Base-by-base conservation (phyloP, 768 basidiomycete species). In the Cubamyces lactineus region DNA sequence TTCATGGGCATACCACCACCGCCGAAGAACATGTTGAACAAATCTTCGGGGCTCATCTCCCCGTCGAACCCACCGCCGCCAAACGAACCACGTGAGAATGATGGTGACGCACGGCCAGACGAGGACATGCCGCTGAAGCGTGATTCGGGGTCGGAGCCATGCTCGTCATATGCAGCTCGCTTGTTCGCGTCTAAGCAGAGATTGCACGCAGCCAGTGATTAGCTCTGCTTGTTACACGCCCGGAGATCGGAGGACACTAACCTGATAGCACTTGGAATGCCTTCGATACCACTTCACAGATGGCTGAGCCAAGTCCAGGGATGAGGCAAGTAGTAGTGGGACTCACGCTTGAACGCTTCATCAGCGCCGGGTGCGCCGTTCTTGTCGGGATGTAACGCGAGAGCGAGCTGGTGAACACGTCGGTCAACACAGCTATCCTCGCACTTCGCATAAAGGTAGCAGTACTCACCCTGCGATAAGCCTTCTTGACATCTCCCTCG, bases 1-100 rank as follows among this genome's bases (percentile, higher is more conserved):
- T 82, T 85, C 59, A 80, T 82, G 1, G 41, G 41, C 57, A 51
- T 51, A 2, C 82, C 81, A 19, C 81, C 85, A 23, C 90, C 90
- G 17, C 94, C 94, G 73, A 98, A 98, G 84, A 98, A 97, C 91
- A 96, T 95, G 72, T 98, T 96, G 79, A 98, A 98, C 58, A 98
- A 72, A 61, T 98, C 96, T 76, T 98, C 96, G 5, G 96, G 95
- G 59, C 91, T 95, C 67, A 98, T 79, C 76, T 98, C 96, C 57
- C 86, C 86, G 13, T 92, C 90, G 69, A 89, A 92, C 1, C 82
- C 77, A 17, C 79, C 78, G 1, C 76, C 67, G 5, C 60, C 68
- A 60, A 87, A 89, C 15, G 80, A 76, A 48, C 73, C 77, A 26
- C 80, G 66, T 19, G 79, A 76, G 73, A 85, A 88, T 13, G 81